Evolutionary conservation across 495 filamentous ascomycete genomes (phyloP), one percentile per base, ranked within the genome.

Genomic region (Penicillium lagena): DNA sequence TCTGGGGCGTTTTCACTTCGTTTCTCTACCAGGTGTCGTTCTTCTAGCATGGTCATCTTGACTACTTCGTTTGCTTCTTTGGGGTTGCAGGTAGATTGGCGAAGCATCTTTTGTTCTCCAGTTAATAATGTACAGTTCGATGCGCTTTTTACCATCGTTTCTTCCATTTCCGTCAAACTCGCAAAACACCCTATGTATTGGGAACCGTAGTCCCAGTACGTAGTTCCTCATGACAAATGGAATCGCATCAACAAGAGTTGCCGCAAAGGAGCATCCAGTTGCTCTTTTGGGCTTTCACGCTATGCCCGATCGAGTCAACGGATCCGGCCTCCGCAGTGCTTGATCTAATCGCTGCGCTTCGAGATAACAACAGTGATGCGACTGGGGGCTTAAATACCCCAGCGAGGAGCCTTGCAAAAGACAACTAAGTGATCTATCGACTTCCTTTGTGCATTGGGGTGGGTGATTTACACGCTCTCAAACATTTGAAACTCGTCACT

Each of bases 1-100:
- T 58, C 15, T 33, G 35, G 50, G 58, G 58, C 58, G 58, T 60
- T 60, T 34, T 22, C 22, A 22, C 22, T 22, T 22, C 22, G 22
- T 3, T 4, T 22, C 22, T 22, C 22, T 22, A 22, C 22, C 22
- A 34, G 32, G 3, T 34, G 32, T 34, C 32, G 32, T 34, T 34
- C n/a, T 34, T 34, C 32, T 34, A 22, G 6, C 22, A 22, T 22
- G 22, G 22, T 22, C 22, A 22, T 22, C 22, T 22, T 6, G 22
- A 6, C n/a, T 34, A 11, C 32, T 34, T 0, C 32, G 32, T 34
- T 34, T 34, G 10, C 32, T 34, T 34, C 32, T 9, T 34, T 34
- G 32, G 10, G 32, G 32, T 10, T 34, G n/a, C n/a, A 34, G 32
- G n/a, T 34, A 22, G 22, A 22, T 22, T 22, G 22, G 22, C 6